Base-by-base conservation (phyloP, 305 asterid species). In the Stenogyne calaminthoides region DNA sequence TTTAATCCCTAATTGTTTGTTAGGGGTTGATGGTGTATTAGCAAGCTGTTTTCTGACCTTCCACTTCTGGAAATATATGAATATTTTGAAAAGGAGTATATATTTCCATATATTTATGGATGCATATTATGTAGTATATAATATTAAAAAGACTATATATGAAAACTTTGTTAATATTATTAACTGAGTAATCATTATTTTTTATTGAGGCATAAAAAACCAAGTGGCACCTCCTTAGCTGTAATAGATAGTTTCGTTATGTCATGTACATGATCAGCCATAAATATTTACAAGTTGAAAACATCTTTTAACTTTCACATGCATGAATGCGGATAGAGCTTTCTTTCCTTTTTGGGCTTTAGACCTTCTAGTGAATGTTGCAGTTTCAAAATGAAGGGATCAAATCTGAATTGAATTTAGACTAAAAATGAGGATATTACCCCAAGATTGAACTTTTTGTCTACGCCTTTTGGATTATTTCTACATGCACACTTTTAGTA, bases 41-140 rank as follows among this genome's bases (percentile, higher is more conserved):
- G 34, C 73, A 25, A 67, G 65, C 58, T 44, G 68, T 34, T 69
- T 64, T 22, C 64, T 64, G 12, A 44, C 36, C 37, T 70, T 54
- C n/a, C 34, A 14, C 29, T 73, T 75, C 18, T 25, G 32, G 32
- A 55, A 27, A 63, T 56, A 42, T 32, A 22, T 62, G 19, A 56
- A 61, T 62, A 47, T 65, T 73, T 75, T 75, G 40, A 34, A 67
- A 58, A n/a, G 51, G 52, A 9, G 12, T 49, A 57, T 67, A 44
- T 11, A 4, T 15, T 42, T 16, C 25, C 37, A 36, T 22, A 2
- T 32, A 36, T 51, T 8, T 34, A 36, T 47, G 46, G 39, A 55
- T 16, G 12, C 5, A 72, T 62, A 10, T 72, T 15, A 9, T 52
- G 14, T 12, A 14, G 22, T 32, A 2, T 60, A 32, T 15, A 2